phyloP scores from a whole-genome alignment of 2,329 filamentous ascomycete species.

The Xylariaceae sp. region DNA sequence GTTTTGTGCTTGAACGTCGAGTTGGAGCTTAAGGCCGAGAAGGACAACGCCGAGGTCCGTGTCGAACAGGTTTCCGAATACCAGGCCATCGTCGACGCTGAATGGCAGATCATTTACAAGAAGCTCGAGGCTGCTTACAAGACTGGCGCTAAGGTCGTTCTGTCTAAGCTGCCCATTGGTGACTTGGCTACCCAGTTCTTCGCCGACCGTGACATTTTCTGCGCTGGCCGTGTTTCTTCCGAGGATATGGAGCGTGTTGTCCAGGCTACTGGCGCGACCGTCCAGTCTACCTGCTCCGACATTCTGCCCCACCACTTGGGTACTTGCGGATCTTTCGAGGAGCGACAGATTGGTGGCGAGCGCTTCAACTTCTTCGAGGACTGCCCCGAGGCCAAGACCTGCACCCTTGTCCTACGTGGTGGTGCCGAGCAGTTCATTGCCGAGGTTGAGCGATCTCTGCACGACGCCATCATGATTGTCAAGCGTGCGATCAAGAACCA shows the following conservation, averaged over 20 bases:
- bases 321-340: constrained; percentile 84
- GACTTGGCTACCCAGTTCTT: constrained; percentile 98
- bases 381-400: constrained; percentile 92
- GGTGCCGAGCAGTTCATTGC: constrained; percentile 99
- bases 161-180: constrained; percentile 95
- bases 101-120: constrained; percentile 99
- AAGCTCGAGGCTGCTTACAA: constrained; percentile 94
- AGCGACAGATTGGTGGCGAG: constrained; percentile 94
- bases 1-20: constrained; percentile 98
- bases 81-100: constrained; percentile 97
- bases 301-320: constrained; percentile 86
- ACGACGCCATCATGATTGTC: constrained; percentile 99
- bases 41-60: constrained; percentile 97
- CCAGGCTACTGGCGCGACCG: constrained; percentile 84
- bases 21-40: constrained; percentile 96
- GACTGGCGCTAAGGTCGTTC: constrained; percentile 93
- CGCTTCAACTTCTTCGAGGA: constrained; percentile 98
- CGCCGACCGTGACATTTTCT: constrained; percentile 97
- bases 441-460: constrained; percentile 93
- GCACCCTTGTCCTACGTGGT: constrained; percentile 89
- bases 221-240: constrained; percentile 82
- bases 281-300: constrained; percentile 95
- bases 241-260: constrained; percentile 96
- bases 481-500: constrained; percentile 96
- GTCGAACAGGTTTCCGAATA: constrained; percentile 99